Conservation (phyloP, 805 yeast species). For the Wickerhamiella allomyrinae region DNA sequence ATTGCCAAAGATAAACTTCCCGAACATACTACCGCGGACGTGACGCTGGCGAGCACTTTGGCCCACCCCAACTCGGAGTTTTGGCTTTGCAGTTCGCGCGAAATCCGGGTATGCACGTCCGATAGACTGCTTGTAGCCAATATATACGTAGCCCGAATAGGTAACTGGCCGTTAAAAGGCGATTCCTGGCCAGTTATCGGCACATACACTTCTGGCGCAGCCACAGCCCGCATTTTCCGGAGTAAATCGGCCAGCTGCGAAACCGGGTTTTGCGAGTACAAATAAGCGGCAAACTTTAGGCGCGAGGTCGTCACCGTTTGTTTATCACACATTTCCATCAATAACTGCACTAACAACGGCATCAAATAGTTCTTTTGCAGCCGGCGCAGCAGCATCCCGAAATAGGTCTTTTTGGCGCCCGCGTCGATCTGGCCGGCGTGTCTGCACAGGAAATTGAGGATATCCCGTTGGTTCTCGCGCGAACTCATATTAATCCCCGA, state of each 20-base stretch:
- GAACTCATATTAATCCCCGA: background rate
- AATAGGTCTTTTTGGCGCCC: background rate
- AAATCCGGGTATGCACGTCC: background rate
- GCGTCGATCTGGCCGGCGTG: background rate
- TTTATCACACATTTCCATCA: background rate
- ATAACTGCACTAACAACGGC: background rate
- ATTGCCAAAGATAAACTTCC: conserved; percentile 1
- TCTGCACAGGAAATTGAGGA: background rate
- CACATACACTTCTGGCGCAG: conserved; percentile 1
- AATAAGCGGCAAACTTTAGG: background rate
- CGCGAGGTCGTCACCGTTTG: conserved; percentile 2
- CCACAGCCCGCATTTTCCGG: background rate
- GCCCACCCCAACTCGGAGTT: background rate
- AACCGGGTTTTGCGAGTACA: background rate
- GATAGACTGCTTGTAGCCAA: background rate
- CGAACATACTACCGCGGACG: background rate
- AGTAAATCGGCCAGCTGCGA: background rate
- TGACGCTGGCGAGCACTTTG: conserved; percentile 1
- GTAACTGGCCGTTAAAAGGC: conserved; percentile 1
- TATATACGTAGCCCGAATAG: background rate
- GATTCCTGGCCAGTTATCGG: conserved; percentile 5
- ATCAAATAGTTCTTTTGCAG: background rate
- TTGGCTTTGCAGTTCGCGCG: background rate
- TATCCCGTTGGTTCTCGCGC: background rate
- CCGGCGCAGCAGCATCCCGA: background rate